phyloP scores from a whole-genome alignment of 768 basidiomycete genomes.

The Tulasnella calospora region DNA sequence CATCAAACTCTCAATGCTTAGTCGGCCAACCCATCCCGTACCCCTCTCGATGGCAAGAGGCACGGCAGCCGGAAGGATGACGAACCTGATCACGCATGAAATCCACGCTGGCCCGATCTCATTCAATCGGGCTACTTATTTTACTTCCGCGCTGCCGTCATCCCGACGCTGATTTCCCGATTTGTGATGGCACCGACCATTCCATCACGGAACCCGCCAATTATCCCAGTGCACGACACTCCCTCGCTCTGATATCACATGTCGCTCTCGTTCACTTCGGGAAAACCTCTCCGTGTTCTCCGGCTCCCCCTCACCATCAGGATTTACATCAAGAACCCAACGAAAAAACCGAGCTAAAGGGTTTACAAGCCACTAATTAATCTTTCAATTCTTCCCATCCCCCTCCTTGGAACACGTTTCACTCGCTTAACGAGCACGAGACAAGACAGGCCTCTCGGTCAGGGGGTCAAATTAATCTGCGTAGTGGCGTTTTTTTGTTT shows the following conservation, averaged over 20 bases:
- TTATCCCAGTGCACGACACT: not conserved
- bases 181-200: not conserved
- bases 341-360: not conserved
- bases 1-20: not conserved
- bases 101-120: not conserved
- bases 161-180: not conserved
- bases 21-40: not conserved
- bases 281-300: not conserved
- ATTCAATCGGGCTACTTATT: not conserved
- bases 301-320: not conserved
- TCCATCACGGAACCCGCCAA: not conserved
- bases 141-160: not conserved
- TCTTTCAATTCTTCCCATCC: too few species aligned
- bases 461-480: too few species aligned
- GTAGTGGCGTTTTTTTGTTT: too few species aligned
- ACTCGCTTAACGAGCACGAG: too few species aligned
- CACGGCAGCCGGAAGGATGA: not conserved
- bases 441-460: too few species aligned
- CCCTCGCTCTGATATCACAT: not conserved
- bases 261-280: not conserved
- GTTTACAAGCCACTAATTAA: not conserved
- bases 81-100: not conserved
- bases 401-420: too few species aligned
- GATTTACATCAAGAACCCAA: too few species aligned
- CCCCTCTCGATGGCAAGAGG: not conserved